These are phyloP conservation scores for Amylocystis lapponica DNA, from an alignment of 768 basidiomycete species.

Conservation along the genomic window DNA sequence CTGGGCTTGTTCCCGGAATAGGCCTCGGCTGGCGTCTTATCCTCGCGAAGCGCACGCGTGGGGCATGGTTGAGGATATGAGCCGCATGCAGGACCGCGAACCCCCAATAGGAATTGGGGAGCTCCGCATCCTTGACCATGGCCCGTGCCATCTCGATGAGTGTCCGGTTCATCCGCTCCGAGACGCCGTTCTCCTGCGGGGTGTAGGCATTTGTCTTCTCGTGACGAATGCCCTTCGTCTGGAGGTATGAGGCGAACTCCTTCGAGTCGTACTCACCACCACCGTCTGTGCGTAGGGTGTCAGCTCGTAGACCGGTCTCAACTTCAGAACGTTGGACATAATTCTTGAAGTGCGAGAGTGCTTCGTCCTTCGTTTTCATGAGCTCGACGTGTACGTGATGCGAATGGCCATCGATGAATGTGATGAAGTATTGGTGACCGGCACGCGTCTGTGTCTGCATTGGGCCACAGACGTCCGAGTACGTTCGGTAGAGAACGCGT, in stretches of 20 bases:
- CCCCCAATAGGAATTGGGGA: conserved; percentile 12
- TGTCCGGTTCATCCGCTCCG: conserved; percentile 31
- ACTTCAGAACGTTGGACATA: conserved; percentile 12
- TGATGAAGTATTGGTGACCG: conserved; percentile 15
- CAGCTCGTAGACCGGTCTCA: conserved; percentile 8
- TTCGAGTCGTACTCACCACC: conserved; percentile 21
- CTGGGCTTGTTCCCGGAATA: conserved; percentile 6
- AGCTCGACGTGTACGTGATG: conserved; percentile 13
- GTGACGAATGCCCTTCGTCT: conserved; percentile 14
- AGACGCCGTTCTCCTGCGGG: conserved; percentile 29
- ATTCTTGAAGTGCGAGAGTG: conserved; percentile 3
- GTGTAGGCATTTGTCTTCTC: conserved; percentile 10
- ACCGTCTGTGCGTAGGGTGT: conserved; percentile 14
- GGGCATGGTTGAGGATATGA: conserved; percentile 13
- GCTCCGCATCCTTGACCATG: conserved; percentile 10
- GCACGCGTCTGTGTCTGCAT: conserved; percentile 5
- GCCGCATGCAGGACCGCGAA: conserved; percentile 5
- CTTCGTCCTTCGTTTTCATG: conserved; percentile 12
- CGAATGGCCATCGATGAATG: conserved; percentile 16
- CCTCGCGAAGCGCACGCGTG: conserved; percentile 7
- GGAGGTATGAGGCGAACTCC: conserved; percentile 2
- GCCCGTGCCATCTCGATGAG: conserved; percentile 5
- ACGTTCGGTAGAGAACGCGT: conserved; percentile 5
- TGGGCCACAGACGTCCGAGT: conserved; percentile 18
- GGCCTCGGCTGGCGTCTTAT: conserved; percentile 10